Evolutionary conservation across 1,284 basidiomycete species (phyloP).

Genomic region (Fereydounia khargensis): DNA sequence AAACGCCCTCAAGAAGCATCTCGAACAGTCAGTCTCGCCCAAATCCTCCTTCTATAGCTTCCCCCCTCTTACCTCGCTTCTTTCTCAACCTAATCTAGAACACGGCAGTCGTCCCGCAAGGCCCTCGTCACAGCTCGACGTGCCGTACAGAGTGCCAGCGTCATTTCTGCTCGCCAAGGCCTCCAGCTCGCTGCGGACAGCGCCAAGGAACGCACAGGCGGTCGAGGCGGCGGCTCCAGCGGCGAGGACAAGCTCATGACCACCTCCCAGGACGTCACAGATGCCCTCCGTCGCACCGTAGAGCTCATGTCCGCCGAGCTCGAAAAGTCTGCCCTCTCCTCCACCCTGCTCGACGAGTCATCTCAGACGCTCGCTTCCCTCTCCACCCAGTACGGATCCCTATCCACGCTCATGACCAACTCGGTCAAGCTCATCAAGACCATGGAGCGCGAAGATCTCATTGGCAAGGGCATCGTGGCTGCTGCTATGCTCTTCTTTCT

Average conservation of each 20-base stretch:
- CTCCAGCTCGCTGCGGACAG: conserved; percentile 26
- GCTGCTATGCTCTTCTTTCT: conserved; percentile 45
- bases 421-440: conserved; percentile 49
- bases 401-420: conserved; percentile 42
- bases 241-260: conserved; percentile 46
- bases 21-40: conserved; percentile 14
- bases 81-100: conserved; percentile 1
- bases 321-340: conserved; percentile 52
- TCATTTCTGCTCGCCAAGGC: conserved; percentile 10
- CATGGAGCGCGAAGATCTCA: conserved; percentile 53
- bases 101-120: conserved; percentile 13
- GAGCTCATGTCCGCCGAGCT: conserved; percentile 50
- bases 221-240: conserved; percentile 17
- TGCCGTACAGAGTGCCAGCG: conserved; percentile 14
- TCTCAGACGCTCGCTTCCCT: conserved; percentile 40
- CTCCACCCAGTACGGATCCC: conserved; percentile 44
- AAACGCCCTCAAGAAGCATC: conserved; percentile 11
- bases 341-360: conserved; percentile 51
- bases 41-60: not conserved
- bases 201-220: conserved; percentile 26
- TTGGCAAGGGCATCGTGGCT: conserved; percentile 40
- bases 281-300: conserved; percentile 48
- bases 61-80: not conserved
- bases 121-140: conserved; percentile 19
- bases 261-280: conserved; percentile 48